Evolutionary conservation across 2,329 filamentous ascomycete species (phyloP), one percentile per base, ranked within the genome.

Genomic region (Ustulina deusta): DNA sequence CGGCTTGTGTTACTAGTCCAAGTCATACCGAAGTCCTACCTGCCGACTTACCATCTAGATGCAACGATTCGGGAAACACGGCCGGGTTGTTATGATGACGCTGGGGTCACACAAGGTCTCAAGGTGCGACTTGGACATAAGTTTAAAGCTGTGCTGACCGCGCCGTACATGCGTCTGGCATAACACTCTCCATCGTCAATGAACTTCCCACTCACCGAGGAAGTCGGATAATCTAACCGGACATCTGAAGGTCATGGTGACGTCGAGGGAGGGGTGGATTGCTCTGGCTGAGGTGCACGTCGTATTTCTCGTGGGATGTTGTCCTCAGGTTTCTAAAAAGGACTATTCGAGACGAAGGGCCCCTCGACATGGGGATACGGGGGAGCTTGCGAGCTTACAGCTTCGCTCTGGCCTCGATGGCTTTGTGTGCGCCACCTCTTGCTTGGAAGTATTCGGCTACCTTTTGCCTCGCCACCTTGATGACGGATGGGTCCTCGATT

Each of bases 401-500:
- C 79, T 87, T 88, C 17, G 83, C 78, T 72, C 81, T 83, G n/a
- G 74, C 75, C 72, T 87, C 85, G 27, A 84, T 81, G 25, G 80
- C 80, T 48, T 75, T 76, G 69, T 86, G 84, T 48, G 74, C 75
- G 5, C 73, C 76, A 2, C 81, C 83, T 69, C 78, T 83, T 59
- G 83, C 78, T 74, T 83, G 81, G 77, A 97, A 97, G 80, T 97
- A 97, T 80, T 92, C 89, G 75, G 83, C 86, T 2, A 97, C 86
- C 78, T 89, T 91, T 44, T 74, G 82, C 79, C 90, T 88, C 52
- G 93, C 94, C 63, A 93, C 88, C 22, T 91, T 89, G 7, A 97
- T 89, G 9, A 91, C 93, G 32, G 86, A 84, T 0, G 82, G 82
- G 81, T 97, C 94, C 80, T 97, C 94, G 54, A 97, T 91, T 3